Conservation (phyloP, 2,329 filamentous ascomycete species). For the Cytospora schulzeri region DNA sequence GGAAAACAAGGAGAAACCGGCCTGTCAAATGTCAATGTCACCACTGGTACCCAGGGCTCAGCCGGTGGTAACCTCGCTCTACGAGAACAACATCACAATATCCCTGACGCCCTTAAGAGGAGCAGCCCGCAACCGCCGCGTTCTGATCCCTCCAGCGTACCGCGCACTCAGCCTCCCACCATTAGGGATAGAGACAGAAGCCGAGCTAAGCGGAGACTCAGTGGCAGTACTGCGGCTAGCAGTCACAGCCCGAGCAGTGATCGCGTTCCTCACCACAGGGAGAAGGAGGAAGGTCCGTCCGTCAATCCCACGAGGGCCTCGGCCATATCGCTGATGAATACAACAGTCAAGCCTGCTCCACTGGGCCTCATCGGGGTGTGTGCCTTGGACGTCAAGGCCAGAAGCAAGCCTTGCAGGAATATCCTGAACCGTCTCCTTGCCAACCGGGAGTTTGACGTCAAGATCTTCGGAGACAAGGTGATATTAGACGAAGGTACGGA, state of each 20-base stretch:
- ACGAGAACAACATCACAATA: slow-evolving; percentile 46
- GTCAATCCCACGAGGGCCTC: slow-evolving; percentile 18
- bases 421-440: slow-evolving; percentile 91
- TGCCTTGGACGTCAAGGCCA: slow-evolving; percentile 90
- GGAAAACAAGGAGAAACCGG: slow-evolving; percentile 54
- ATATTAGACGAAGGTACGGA: slow-evolving; percentile 83
- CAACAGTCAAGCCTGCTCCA: slow-evolving; percentile 56
- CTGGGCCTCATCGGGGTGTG: slow-evolving; percentile 85
- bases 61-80: slow-evolving; percentile 48
- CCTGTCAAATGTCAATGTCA: slow-evolving; percentile 55
- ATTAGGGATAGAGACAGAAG: slow-evolving; percentile 61
- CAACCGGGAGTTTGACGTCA: slow-evolving; percentile 91
- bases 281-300: slow-evolving; percentile 57
- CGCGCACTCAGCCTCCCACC: slow-evolving; percentile 41
- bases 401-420: slow-evolving; percentile 95
- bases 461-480: slow-evolving; percentile 98
- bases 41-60: slow-evolving; percentile 50
- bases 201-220: slow-evolving; percentile 73
- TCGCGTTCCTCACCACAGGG: slow-evolving; percentile 55
- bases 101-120: slow-evolving; percentile 50
- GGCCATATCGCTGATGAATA: slow-evolving; percentile 34
- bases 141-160: slow-evolving; percentile 31
- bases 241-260: slow-evolving; percentile 80
- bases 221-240: slow-evolving; percentile 78
- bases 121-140: slow-evolving; percentile 38